Conservation (phyloP, 805 yeast species). For the Candida glaebosa region DNA sequence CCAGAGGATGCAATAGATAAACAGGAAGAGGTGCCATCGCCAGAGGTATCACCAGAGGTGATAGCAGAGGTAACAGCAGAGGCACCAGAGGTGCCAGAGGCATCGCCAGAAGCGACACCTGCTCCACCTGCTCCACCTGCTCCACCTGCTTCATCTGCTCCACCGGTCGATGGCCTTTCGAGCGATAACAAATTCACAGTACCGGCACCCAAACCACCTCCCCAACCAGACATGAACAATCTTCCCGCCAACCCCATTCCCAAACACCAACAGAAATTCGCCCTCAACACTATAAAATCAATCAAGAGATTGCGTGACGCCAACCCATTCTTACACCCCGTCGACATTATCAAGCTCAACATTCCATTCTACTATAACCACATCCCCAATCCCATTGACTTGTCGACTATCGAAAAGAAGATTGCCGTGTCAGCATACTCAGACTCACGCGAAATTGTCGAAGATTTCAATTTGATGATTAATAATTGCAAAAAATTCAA, state of each 20-base stretch:
- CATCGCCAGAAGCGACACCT: neutral
- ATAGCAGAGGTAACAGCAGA: neutral
- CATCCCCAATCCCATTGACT: slow-evolving; percentile 87
- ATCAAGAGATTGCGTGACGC: slow-evolving; percentile 91
- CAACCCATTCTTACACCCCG: slow-evolving; percentile 83
- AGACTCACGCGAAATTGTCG: slow-evolving; percentile 61
- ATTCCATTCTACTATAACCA: slow-evolving; percentile 88
- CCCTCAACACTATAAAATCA: slow-evolving; percentile 74
- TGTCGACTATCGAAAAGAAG: slow-evolving; percentile 85
- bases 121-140: slow-evolving; percentile 7
- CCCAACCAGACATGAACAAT: slow-evolving; percentile 70
- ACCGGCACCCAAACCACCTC: slow-evolving; percentile 75
- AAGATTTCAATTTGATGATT: slow-evolving; percentile 83
- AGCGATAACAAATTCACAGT: slow-evolving; percentile 18
- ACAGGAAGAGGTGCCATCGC: slow-evolving; percentile 2
- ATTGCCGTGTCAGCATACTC: slow-evolving; percentile 67
- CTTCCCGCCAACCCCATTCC: slow-evolving; percentile 69
- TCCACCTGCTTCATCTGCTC: slow-evolving; percentile 5
- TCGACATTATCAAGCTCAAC: slow-evolving; percentile 81
- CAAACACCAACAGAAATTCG: slow-evolving; percentile 79
- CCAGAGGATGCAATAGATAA: neutral
- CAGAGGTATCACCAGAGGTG: neutral
- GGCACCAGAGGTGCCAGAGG: neutral
- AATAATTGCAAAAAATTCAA: slow-evolving; percentile 78
- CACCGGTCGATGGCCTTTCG: slow-evolving; percentile 7